These are phyloP conservation scores for Rhodomyrtus tomentosa DNA, from an alignment of 345 rosid species.

Conservation along the genomic window DNA sequence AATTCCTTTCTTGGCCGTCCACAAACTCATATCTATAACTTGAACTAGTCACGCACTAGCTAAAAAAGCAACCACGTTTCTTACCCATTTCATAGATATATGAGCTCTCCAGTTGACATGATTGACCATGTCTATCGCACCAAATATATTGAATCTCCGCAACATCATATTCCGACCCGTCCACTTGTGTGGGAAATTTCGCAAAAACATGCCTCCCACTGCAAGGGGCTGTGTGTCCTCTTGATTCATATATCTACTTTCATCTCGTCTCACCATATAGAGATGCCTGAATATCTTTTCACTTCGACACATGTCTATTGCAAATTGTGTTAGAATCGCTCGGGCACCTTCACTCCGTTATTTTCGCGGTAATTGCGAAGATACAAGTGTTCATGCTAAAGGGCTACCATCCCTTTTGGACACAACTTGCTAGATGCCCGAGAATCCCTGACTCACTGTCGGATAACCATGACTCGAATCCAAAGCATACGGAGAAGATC, in stretches of 20 bases:
- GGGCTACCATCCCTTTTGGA: background rate
- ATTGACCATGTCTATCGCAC: background rate
- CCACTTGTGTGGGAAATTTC: background rate
- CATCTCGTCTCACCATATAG: background rate
- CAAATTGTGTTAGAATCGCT: background rate
- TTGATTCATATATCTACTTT: background rate
- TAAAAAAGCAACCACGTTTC: background rate
- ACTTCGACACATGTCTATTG: background rate
- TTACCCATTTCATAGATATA: background rate
- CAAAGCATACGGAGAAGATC: background rate
- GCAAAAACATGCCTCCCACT: background rate
- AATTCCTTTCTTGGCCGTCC: background rate
- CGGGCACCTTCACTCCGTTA: background rate
- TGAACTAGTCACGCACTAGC: background rate
- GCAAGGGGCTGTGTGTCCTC: background rate
- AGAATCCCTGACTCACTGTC: background rate
- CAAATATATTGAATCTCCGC: background rate
- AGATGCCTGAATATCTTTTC: background rate
- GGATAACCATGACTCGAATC: background rate
- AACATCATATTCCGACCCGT: background rate
- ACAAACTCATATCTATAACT: background rate
- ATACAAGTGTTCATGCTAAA: background rate
- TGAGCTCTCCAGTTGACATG: background rate
- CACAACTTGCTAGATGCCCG: background rate
- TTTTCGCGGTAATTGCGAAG: background rate